Conservation (phyloP, 1,139 yeast species). For the Hyphopichia wangnamkhiaoensis region DNA sequence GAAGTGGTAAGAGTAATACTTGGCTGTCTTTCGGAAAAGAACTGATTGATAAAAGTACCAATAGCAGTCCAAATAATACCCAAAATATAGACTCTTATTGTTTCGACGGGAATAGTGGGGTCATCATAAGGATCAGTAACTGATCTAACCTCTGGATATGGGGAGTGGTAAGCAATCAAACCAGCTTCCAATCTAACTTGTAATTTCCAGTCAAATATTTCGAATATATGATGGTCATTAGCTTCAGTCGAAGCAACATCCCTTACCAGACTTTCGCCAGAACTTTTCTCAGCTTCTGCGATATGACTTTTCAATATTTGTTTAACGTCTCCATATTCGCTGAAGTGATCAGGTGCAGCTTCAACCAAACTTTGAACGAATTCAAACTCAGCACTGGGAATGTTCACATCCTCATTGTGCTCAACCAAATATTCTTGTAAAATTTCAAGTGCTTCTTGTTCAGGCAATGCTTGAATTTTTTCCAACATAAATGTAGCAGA, state of each 20-base stretch:
- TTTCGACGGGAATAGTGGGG: conserved; percentile 49
- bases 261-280: background rate
- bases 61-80: conserved; percentile 53
- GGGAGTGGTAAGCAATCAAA: conserved; percentile 53
- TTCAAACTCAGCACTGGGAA: conserved; percentile 15
- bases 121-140: conserved; percentile 57
- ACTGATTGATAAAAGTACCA: conserved; percentile 13
- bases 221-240: background rate
- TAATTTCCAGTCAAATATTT: conserved; percentile 24
- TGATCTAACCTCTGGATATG: conserved; percentile 66
- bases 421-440: conserved; percentile 18
- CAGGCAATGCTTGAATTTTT: conserved; percentile 23
- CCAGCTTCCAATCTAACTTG: conserved; percentile 43
- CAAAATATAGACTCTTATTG: conserved; percentile 52
- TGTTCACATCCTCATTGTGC: conserved; percentile 23
- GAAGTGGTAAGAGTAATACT: conserved; percentile 11
- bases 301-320: background rate
- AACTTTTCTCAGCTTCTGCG: background rate
- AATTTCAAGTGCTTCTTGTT: conserved; percentile 22
- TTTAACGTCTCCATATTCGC: too few relatives aligned
- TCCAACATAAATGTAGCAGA: conserved; percentile 30
- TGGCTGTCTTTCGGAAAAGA: conserved; percentile 12
- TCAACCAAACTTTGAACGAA: conserved; percentile 17
- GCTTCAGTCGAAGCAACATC: background rate
- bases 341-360: conserved; percentile 1